Evolutionary conservation across 345 rosid genomes (phyloP).

Genomic region (Pistacia vera): DNA sequence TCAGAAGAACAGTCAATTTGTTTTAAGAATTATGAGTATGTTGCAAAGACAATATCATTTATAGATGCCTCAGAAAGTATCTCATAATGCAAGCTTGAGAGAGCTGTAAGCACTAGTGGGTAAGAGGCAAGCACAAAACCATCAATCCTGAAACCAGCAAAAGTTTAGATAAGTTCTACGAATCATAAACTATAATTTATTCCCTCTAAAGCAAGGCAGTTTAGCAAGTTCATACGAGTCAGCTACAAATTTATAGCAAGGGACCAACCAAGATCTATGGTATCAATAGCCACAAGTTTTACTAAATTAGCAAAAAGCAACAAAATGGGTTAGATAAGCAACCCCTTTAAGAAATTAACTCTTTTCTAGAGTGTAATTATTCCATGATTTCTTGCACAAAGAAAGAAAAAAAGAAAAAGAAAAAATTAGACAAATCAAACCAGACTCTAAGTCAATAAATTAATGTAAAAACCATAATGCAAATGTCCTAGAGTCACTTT

Average conservation of each 20-base stretch:
- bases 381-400: not conserved
- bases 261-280: not conserved
- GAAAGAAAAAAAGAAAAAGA: no score
- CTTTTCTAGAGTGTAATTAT: not conserved
- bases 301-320: not conserved
- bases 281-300: constrained; percentile 2
- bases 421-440: not conserved
- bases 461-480: not conserved
- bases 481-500: not conserved
- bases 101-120: constrained; percentile 86
- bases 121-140: constrained; percentile 86
- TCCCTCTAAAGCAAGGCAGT: constrained; percentile 6
- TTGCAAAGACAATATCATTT: constrained; percentile 63
- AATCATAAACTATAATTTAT: not conserved
- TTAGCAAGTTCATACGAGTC: not conserved
- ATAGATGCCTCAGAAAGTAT: constrained; percentile 95
- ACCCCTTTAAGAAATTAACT: not conserved
- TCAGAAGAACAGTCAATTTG: not conserved
- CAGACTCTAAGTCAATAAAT: not conserved
- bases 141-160: constrained; percentile 70
- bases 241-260: not conserved
- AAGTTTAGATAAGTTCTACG: constrained; percentile 18
- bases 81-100: constrained; percentile 84
- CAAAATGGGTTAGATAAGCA: not conserved
- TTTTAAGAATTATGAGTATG: constrained; percentile 16